Evolutionary conservation across 2,329 filamentous ascomycete genomes (phyloP).

Genomic region (Botrytis hyacinthi): DNA sequence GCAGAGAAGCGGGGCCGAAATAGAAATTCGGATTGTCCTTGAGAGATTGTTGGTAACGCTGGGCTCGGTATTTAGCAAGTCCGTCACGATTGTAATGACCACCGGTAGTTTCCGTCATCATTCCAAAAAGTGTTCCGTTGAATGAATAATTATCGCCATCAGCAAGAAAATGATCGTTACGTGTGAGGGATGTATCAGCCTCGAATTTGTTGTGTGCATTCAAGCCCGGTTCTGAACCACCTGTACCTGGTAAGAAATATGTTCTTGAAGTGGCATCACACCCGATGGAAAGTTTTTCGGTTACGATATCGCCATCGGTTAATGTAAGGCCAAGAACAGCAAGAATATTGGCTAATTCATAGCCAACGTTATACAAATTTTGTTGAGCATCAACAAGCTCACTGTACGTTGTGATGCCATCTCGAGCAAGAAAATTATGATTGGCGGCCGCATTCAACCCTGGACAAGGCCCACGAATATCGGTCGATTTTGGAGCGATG

Average conservation of each 20-base stretch:
- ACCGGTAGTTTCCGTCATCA: constrained; percentile 34
- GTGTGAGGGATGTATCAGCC: constrained; percentile 50
- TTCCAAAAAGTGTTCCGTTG: constrained; percentile 38
- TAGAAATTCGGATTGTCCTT: constrained; percentile 31
- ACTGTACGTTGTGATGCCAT: constrained; percentile 37
- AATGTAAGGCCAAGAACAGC: constrained; percentile 23
- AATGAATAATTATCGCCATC: constrained; percentile 27
- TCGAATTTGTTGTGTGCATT: constrained; percentile 51
- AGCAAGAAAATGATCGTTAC: constrained; percentile 44
- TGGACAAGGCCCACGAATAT: constrained; percentile 36
- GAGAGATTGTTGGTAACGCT: constrained; percentile 37
- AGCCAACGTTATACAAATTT: constrained; percentile 33
- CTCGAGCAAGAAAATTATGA: constrained; percentile 42
- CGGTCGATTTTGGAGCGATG: constrained; percentile 17
- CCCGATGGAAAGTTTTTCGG: constrained; percentile 32
- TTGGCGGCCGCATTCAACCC: constrained; percentile 45
- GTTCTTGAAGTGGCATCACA: constrained; percentile 38
- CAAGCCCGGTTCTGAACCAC: constrained; percentile 30
- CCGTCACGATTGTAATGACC: constrained; percentile 40
- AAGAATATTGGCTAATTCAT: constrained; percentile 26
- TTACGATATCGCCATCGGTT: constrained; percentile 31
- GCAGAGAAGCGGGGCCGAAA: constrained; percentile 27
- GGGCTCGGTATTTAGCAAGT: constrained; percentile 34
- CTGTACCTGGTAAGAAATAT: constrained; percentile 26
- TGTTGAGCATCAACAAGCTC: constrained; percentile 35